Base-by-base conservation (phyloP, 108 stramenopile genomes). In the Pseudonitzschia delicatissima region DNA sequence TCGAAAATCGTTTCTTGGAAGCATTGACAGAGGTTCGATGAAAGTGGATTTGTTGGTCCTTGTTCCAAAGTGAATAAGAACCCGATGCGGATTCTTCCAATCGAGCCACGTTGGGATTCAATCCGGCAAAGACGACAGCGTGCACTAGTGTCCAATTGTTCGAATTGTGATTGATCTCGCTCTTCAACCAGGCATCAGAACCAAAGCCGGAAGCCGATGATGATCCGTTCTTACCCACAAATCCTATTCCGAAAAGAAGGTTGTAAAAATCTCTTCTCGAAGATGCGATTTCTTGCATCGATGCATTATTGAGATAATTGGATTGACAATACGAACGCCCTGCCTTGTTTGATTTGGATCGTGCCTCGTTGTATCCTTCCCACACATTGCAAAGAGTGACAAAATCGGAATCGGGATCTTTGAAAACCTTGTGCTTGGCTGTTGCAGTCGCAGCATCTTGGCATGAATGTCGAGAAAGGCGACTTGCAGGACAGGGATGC, bases 81-180 rank as follows among this genome's bases (percentile, higher is more conserved):
- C 62, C 37, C 5, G 31, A 25, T 6, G 39, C 29, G 2, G 50
- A 31, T 44, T 77, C 62, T 42, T 78, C 77, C 31, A 84, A 29
- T 20, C 78, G 78, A 21, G 87, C 86, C 51, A 98, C 81, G 68
- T 96, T 89, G 6, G 98, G 96, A 73, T 93, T 97, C 52, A 98
- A 78, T 2, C 98, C 98, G n/a, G 96, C 95, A 45, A 70, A 81
- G 45, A 96, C 68, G n/a, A 92, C 91, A 9, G 92, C 83, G 66
- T 95, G 84, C 37, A 97, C 74, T 1, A 97, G 60, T 1, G 72
- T 73, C 26, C 44, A 23, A 2, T 79, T 80, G 11, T 62, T 48
- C 12, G 66, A 65, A 40, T 92, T 73, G 17, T 40, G 53, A 55
- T 87, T 87, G 64, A 68, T 78, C 11, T 29, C 13, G 73, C 69